A percentile compares a stretch with the other conserved stretches of the same genome.
Conservation (phyloP, 1,139 yeast species). For the Pichia sp. region DNA sequence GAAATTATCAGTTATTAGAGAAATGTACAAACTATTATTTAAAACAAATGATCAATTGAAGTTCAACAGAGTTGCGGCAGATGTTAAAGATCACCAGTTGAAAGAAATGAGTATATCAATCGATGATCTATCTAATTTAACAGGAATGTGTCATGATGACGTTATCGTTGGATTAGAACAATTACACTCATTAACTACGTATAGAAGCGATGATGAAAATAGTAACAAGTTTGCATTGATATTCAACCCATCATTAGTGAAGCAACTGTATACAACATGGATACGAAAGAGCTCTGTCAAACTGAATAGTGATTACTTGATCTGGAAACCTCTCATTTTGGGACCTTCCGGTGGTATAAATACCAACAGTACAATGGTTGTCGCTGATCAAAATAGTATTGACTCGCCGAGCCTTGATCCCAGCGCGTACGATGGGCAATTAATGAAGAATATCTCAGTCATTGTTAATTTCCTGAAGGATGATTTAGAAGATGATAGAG, state of each 20-base stretch:
- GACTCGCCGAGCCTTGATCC: background rate
- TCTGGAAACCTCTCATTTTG: conserved; percentile 83
- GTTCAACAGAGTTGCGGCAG: background rate
- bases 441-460: conserved; percentile 46
- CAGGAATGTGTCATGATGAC: conserved; percentile 89
- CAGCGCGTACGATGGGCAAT: conserved; percentile 18
- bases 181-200: conserved; percentile 39
- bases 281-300: conserved; percentile 51
- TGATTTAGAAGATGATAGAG: conserved; percentile 25
- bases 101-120: conserved; percentile 43
- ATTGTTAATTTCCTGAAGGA: conserved; percentile 19
- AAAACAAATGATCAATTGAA: background rate
- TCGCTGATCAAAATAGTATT: conserved; percentile 22
- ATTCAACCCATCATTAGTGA: conserved; percentile 47
- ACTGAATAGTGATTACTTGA: conserved; percentile 49
- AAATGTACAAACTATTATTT: conserved; percentile 31
- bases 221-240: conserved; percentile 49
- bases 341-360: conserved; percentile 84
- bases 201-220: conserved; percentile 32
- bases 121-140: conserved; percentile 57
- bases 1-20: conserved; percentile 63
- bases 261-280: conserved; percentile 50
- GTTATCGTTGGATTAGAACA: conserved; percentile 86
- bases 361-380: conserved; percentile 47
- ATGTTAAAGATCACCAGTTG: background rate